Base-by-base conservation (phyloP, 306 rosid genomes). In the Trifolium pratense region DNA sequence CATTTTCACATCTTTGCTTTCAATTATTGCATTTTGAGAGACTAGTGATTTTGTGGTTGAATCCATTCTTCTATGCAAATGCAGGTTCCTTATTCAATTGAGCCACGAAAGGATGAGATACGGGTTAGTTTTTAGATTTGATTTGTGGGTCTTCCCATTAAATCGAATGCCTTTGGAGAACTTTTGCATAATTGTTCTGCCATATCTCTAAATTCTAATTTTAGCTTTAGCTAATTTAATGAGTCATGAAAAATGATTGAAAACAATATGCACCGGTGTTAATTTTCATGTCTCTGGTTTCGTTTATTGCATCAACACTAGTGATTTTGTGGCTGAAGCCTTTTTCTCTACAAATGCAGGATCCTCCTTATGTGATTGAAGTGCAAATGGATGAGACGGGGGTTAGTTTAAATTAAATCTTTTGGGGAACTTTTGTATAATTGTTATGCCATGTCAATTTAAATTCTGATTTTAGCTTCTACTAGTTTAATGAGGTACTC, bases 311-410 rank as follows among this genome's bases (percentile, higher is more conserved):
- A 42, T 42, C 11, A 15, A 42, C 15, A 10, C 15, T 42, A 42
- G 46, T 42, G 15, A 12, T 42, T 11, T 42, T 42, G 46, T 42
- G 15, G 46, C 15, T 42, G 46, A 42, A 42, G 46, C 46, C 15
- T 42, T 42, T 42, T 63, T 39, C 12, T 39, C 12, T 39, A 0
- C 12, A 7, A 65, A 12, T 79, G 59, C 86, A 93, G 98, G 88
- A 91, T 2, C 7, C 7, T 84, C 97, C 97, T 64, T 96, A 97
- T 73, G 86, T 89, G 90, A 96, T 89, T 71, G 89, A 92, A 78
- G 78, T 89, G 96, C 97, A 91, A 80, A 43, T 1, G 49, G 62
- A 91, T 74, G 96, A 90, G 88, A 85, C 89, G 98, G 98, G 91
- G 98, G 98, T 90, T 74, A 68, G 86, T 55, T 76, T 68, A 12